Conservation (phyloP, 208 protist species). For the Wallacemonas sp. region DNA sequence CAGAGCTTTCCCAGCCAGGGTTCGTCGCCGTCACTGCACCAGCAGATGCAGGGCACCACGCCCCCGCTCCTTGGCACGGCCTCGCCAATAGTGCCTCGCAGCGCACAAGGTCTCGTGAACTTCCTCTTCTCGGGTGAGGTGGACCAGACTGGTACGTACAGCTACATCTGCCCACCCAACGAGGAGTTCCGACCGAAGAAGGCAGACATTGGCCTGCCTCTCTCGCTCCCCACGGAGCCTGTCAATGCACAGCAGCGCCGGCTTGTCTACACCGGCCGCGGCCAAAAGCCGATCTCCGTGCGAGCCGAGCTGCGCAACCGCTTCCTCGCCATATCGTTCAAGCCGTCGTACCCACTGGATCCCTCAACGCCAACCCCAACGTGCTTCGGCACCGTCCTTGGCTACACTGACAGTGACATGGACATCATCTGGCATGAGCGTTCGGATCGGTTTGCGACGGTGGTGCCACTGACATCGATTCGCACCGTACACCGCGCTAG, state of each 20-base stretch:
- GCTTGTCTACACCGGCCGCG: constrained; percentile 54
- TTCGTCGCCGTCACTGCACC: background rate
- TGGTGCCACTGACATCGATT: constrained; percentile 41
- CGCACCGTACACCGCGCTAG: constrained; percentile 33
- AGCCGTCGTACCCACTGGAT: constrained; percentile 16
- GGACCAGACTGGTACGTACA: constrained; percentile 12
- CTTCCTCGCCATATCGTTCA: constrained; percentile 46
- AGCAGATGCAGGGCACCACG: background rate
- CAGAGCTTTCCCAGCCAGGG: background rate
- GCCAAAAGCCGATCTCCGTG: constrained; percentile 31
- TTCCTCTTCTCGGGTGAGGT: constrained; percentile 26
- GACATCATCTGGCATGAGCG: constrained; percentile 79
- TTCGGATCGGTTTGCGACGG: constrained; percentile 56
- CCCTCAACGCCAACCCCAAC: constrained; percentile 8
- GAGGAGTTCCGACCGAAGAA: constrained; percentile 14
- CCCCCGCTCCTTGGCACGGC: background rate
- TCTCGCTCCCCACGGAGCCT: constrained; percentile 42
- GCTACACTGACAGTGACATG: constrained; percentile 68
- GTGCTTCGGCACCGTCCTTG: constrained; percentile 65
- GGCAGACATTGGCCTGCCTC: constrained; percentile 34
- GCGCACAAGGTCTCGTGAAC: constrained; percentile 44
- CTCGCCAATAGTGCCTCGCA: constrained; percentile 25
- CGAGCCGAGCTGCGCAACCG: constrained; percentile 35
- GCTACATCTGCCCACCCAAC: constrained; percentile 25
- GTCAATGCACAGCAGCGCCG: constrained; percentile 41